Evolutionary conservation across 352 stramenopile species (phyloP), one percentile per base, ranked within the genome.

Genomic region (Hyaloperonospora brassicae): DNA sequence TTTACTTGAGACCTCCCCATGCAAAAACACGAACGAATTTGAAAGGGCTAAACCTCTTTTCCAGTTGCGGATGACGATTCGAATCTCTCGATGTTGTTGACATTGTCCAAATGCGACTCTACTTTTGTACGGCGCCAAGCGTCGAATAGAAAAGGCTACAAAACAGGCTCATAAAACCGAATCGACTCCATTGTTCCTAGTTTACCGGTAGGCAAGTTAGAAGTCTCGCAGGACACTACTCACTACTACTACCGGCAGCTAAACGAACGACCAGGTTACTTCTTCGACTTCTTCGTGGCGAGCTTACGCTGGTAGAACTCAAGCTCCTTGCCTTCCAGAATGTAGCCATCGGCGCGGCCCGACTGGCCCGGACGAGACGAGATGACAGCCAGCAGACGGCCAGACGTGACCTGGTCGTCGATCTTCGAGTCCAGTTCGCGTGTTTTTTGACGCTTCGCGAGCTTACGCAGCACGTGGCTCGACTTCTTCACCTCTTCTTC

Each of bases 241-340:
- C n/a, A n/a, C n/a, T n/a, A n/a, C n/a, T n/a, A n/a, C n/a, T n/a
- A 31, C 27, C 7, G 7, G 27, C 27, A 31, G 7, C 3, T 7
- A 5, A 42, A 42, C 10, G 2, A 42, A 10, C 44, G 59, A 62
- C 43, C 13, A 57, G 49, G 76, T 76, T 95, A 95, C 81, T 96
- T 95, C 81, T 97, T 97, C 82, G 96, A 97, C 89, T 99, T 99
- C 93, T 99, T 99, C 63, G 89, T 92, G 76, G 97, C 93, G 43
- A 98, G 76, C 85, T 98, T 96, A 72, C 96, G 97, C 78, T 98
- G 86, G 88, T 99, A 99, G 80, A 99, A 99, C 53, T 97, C 94
- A 27, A 99, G 88, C 78, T 99, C 97, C 73, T 97, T 96, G 75
- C 97, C 97, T 72, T 99, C 97, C 56, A 99, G 72, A 62, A 99